These are phyloP conservation scores for Mytilinidion resinicola DNA, from an alignment of 495 filamentous ascomycete species.

Conservation along the genomic window DNA sequence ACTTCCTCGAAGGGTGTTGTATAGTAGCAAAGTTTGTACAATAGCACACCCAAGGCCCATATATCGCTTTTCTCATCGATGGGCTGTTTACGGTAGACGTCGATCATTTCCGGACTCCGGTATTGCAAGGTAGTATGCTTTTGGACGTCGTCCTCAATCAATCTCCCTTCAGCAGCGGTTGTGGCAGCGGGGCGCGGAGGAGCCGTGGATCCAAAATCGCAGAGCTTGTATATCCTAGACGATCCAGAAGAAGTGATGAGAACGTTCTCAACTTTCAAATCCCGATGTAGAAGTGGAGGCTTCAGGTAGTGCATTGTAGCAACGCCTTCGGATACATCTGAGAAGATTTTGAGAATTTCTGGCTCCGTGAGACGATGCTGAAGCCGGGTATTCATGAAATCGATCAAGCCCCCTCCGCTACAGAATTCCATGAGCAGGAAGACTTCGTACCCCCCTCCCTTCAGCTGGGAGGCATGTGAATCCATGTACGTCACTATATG, in stretches of 20 bases:
- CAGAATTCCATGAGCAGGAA: slow-evolving; percentile 97
- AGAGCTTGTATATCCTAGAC: slow-evolving; percentile 76
- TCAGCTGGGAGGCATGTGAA: slow-evolving; percentile 89
- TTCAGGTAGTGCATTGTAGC: slow-evolving; percentile 99
- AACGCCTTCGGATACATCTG: slow-evolving; percentile 90
- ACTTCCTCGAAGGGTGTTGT: slow-evolving; percentile 98
- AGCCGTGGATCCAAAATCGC: slow-evolving; percentile 94
- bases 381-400: slow-evolving; percentile 98
- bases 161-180: slow-evolving; percentile 73
- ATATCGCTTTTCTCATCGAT: slow-evolving; percentile 99
- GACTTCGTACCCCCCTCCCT: slow-evolving; percentile 91
- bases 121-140: slow-evolving; percentile 96
- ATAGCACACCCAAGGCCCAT: slow-evolving; percentile 89
- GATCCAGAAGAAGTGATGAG: slow-evolving; percentile 66
- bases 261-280: slow-evolving; percentile 97
- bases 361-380: slow-evolving; percentile 96
- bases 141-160: slow-evolving; percentile 96
- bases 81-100: slow-evolving; percentile 91
- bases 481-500: slow-evolving; percentile 98
- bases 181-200: slow-evolving; percentile 76
- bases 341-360: slow-evolving; percentile 94
- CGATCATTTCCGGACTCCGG: slow-evolving; percentile 96
- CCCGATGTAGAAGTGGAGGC: slow-evolving; percentile 85
- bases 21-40: slow-evolving; percentile 99
- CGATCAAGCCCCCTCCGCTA: slow-evolving; percentile 81